phyloP scores from a whole-genome alignment of 1,284 basidiomycete species.

The Puccinia polysora region DNA sequence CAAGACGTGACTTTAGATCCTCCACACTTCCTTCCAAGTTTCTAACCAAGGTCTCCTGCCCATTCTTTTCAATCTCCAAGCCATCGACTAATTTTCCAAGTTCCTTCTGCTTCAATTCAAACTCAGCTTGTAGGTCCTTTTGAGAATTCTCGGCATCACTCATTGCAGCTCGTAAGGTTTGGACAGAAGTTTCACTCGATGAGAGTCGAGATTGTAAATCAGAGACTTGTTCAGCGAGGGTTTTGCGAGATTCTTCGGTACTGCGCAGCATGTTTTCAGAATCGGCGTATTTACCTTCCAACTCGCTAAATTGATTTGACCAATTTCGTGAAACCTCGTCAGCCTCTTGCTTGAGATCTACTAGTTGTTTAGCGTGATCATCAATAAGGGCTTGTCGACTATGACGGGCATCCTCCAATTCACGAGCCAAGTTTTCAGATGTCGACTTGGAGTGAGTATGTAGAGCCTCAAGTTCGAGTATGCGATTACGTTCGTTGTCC shows the following conservation, averaged over 20 bases:
- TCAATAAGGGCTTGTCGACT: background rate
- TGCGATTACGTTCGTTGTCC: constrained; percentile 1
- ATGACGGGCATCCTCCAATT: background rate
- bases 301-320: background rate
- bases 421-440: background rate
- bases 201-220: constrained; percentile 23
- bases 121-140: constrained; percentile 5
- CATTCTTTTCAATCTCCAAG: constrained; percentile 1
- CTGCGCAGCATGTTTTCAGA: background rate
- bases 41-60: constrained; percentile 3
- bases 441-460: constrained; percentile 6
- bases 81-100: constrained; percentile 1
- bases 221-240: constrained; percentile 3
- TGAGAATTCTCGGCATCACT: background rate
- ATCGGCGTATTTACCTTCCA: constrained; percentile 7
- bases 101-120: constrained; percentile 4
- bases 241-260: background rate
- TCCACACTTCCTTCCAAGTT: constrained; percentile 10
- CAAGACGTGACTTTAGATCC: constrained; percentile 6
- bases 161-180: constrained; percentile 1
- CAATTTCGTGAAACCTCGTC: background rate
- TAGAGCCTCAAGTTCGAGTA: background rate
- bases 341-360: background rate
- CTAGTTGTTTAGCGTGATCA: background rate
- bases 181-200: background rate